phyloP scores from a whole-genome alignment of 2,329 filamentous ascomycete genomes.

The Clarireedia hainanense region DNA sequence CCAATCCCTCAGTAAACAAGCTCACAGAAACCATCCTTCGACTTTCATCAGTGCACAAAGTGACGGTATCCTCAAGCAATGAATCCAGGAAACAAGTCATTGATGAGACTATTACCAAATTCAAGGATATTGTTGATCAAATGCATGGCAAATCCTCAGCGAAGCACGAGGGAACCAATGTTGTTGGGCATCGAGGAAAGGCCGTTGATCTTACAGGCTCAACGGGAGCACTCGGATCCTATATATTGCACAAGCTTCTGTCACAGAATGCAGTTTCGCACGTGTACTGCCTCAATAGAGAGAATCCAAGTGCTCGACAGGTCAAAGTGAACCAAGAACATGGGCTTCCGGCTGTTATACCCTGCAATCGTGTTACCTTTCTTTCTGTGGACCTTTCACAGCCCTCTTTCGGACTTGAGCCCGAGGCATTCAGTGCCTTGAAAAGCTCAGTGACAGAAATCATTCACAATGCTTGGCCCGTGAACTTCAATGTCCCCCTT shows the following conservation, averaged over 20 bases:
- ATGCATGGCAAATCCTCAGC: not conserved
- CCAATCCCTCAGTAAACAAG: not conserved
- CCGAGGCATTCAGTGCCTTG: conserved; percentile 3
- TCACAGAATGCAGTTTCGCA: conserved; percentile 29
- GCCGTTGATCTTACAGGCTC: conserved; percentile 36
- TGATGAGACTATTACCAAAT: not conserved
- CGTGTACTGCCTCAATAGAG: conserved; percentile 41
- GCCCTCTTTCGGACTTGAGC: conserved; percentile 39
- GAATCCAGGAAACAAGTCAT: not conserved
- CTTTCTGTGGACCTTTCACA: conserved; percentile 40
- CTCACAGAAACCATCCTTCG: not conserved
- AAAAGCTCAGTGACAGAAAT: conserved; percentile 14
- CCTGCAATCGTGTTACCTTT: conserved; percentile 35
- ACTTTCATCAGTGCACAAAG: not conserved
- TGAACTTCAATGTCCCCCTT: conserved; percentile 31
- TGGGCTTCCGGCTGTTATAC: not conserved
- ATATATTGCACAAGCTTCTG: conserved; percentile 35
- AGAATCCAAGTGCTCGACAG: conserved; percentile 1
- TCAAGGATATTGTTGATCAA: not conserved
- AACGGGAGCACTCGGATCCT: conserved; percentile 41
- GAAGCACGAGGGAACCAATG: not conserved
- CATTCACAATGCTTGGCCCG: conserved; percentile 30
- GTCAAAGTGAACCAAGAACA: conserved; percentile 8
- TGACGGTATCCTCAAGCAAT: not conserved
- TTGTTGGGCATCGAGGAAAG: not conserved